A percentile compares a stretch with the other conserved stretches of the same genome.
Conservation (phyloP, 768 basidiomycete species). For the Lactifluus echinatus region DNA sequence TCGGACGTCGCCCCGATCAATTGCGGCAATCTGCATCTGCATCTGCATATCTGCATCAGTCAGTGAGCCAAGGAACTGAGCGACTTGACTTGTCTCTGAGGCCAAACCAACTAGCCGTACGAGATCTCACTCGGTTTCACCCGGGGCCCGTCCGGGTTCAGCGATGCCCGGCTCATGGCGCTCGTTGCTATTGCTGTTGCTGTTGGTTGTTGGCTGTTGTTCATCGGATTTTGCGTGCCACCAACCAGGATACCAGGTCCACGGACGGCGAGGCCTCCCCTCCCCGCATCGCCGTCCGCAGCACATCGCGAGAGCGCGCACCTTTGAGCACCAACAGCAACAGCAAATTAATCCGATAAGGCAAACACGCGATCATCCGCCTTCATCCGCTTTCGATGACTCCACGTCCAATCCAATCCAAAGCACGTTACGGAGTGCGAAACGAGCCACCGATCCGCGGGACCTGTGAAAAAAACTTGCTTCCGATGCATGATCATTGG, state of each 20-base stretch:
- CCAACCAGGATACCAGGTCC: no score
- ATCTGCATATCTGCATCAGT: no score
- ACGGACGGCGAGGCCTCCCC: no score
- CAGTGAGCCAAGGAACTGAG: conserved; percentile 4
- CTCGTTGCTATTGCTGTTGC: not conserved
- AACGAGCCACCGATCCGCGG: conserved; percentile 10
- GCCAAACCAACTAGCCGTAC: not conserved
- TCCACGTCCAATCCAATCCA: not conserved
- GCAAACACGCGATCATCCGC: not conserved
- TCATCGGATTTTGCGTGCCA: no score
- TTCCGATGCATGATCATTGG: not conserved
- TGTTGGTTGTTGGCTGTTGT: no score
- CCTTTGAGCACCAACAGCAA: no score
- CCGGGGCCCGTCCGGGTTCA: no score
- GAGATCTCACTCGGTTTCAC: conserved; percentile 2
- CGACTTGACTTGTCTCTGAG: no score
- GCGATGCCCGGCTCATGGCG: no score
- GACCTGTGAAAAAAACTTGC: not conserved
- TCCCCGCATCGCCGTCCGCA: not conserved
- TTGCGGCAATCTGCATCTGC: conserved; percentile 20
- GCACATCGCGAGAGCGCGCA: no score
- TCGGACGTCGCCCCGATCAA: conserved; percentile 15
- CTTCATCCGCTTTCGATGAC: not conserved
- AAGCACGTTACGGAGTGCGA: not conserved
- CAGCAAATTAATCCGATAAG: conserved; percentile 5